phyloP scores from a whole-genome alignment of 225 moss, liverwort and hornwort species.

The Polytrichum formosum region DNA sequence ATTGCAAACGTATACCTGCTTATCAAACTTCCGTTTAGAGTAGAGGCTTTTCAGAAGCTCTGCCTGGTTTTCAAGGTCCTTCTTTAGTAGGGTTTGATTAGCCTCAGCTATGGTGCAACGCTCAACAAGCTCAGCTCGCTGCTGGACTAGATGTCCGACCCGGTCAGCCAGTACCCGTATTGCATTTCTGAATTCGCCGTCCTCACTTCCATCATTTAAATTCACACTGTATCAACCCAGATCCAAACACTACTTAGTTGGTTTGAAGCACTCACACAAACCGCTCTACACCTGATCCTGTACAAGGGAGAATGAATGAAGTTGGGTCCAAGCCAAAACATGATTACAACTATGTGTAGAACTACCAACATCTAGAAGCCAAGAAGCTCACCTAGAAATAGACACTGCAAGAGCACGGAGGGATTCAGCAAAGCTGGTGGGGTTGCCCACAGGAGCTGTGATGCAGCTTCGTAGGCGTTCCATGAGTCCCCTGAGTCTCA shows the following conservation, averaged over 20 bases:
- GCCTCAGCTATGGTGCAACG: constrained; percentile 79
- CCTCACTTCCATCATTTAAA: constrained; percentile 73
- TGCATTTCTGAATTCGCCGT: constrained; percentile 80
- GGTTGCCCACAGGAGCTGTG: constrained; percentile 60
- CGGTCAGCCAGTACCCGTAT: constrained; percentile 85
- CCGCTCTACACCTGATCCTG: too few relatives aligned
- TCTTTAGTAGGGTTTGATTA: constrained; percentile 58
- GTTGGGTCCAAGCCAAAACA: too few relatives aligned
- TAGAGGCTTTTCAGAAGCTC: constrained; percentile 54
- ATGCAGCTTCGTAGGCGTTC: constrained; percentile 88
- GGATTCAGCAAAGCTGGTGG: constrained; percentile 73
- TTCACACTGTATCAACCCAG: constrained; percentile 37
- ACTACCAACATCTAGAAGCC: too few relatives aligned
- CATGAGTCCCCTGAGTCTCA: constrained; percentile 83
- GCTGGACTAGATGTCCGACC: constrained; percentile 73
- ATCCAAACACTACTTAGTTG: constrained; percentile 8
- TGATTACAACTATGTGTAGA: too few relatives aligned
- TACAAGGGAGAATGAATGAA: too few relatives aligned
- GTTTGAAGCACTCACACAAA: too few relatives aligned
- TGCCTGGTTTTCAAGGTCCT: constrained; percentile 73
- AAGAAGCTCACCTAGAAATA: constrained; percentile 53
- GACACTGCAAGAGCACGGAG: constrained; percentile 73
- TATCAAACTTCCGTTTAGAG: constrained; percentile 73
- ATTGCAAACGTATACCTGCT: constrained; percentile 46
- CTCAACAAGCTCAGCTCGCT: constrained; percentile 82